These are phyloP conservation scores for Avicennia marina DNA, from an alignment of 257 asterid genomes.

Conservation along the genomic window DNA sequence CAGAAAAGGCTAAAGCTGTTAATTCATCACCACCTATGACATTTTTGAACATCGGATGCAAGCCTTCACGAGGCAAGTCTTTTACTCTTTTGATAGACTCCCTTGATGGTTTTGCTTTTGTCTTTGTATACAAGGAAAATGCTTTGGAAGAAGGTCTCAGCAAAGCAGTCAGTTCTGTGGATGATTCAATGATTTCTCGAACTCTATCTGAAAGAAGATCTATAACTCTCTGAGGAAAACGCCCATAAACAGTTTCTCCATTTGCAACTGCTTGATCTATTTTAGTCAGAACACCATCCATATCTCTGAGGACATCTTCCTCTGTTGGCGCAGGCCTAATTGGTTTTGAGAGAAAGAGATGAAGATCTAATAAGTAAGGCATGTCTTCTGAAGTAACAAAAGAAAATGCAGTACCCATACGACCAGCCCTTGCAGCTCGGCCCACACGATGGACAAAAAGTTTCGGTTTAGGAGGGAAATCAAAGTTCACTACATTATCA, in stretches of 20 bases:
- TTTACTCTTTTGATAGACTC: conserved; percentile 82
- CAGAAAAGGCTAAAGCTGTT: conserved; percentile 89
- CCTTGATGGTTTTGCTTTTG: conserved; percentile 81
- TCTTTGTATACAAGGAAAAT: conserved; percentile 63
- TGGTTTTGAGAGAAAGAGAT: conserved; percentile 89
- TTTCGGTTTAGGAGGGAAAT: conserved; percentile 88
- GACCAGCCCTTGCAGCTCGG: conserved; percentile 99
- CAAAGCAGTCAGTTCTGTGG: conserved; percentile 64
- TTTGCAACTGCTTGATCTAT: conserved; percentile 60
- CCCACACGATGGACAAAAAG: conserved; percentile 98
- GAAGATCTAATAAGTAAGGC: conserved; percentile 87
- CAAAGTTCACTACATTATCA: conserved; percentile 88
- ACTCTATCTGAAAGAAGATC: conserved; percentile 90
- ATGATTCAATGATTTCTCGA: conserved; percentile 70
- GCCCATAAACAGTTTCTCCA: conserved; percentile 88
- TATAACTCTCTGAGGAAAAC: conserved; percentile 76
- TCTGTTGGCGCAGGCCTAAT: conserved; percentile 87
- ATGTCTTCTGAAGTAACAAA: conserved; percentile 81
- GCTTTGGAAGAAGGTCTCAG: conserved; percentile 64
- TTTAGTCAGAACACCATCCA: conserved; percentile 53
- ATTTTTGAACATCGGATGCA: conserved; percentile 78
- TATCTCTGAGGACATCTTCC: conserved; percentile 65
- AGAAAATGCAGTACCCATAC: conserved; percentile 82
- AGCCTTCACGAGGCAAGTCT: conserved; percentile 78
- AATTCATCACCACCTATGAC: conserved; percentile 67